phyloP scores from a whole-genome alignment of 345 rosid genomes.

The Nephelium lappaceum region DNA sequence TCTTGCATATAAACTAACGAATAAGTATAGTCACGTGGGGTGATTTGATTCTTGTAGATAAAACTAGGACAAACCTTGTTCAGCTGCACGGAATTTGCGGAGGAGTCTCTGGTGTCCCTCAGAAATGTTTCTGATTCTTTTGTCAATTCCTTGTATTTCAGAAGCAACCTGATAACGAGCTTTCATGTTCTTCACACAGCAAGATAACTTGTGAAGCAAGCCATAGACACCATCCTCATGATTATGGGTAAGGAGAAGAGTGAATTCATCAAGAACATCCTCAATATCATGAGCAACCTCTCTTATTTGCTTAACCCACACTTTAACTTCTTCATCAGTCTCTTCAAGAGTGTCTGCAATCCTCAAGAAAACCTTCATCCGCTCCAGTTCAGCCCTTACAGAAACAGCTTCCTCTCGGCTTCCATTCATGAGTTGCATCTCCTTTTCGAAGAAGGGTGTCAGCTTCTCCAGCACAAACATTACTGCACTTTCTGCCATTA shows the following conservation, averaged over 20 bases:
- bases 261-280: conserved; percentile 42
- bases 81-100: conserved; percentile 14
- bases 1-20: background rate
- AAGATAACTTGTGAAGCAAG: conserved; percentile 13
- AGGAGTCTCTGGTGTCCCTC: conserved; percentile 27
- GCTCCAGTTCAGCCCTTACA: conserved; percentile 29
- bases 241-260: conserved; percentile 23
- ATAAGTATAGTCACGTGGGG: background rate
- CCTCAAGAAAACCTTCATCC: conserved; percentile 32
- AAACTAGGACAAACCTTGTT: conserved; percentile 1
- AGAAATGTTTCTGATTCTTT: conserved; percentile 12
- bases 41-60: background rate
- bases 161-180: conserved; percentile 27
- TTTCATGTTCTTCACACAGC: conserved; percentile 29
- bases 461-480: conserved; percentile 31
- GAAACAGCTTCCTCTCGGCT: conserved; percentile 23
- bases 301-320: conserved; percentile 41
- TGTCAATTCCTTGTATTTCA: conserved; percentile 23
- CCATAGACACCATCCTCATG: conserved; percentile 21
- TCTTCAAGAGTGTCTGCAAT: conserved; percentile 32
- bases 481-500: conserved; percentile 37
- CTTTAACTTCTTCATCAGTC: conserved; percentile 21
- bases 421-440: conserved; percentile 19
- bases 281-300: conserved; percentile 35
- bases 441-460: conserved; percentile 22